Percentiles rank a stretch among this genome's conserved stretches.
phyloP scores from a whole-genome alignment of 345 rosid genomes.

The Citrus trifoliata region DNA sequence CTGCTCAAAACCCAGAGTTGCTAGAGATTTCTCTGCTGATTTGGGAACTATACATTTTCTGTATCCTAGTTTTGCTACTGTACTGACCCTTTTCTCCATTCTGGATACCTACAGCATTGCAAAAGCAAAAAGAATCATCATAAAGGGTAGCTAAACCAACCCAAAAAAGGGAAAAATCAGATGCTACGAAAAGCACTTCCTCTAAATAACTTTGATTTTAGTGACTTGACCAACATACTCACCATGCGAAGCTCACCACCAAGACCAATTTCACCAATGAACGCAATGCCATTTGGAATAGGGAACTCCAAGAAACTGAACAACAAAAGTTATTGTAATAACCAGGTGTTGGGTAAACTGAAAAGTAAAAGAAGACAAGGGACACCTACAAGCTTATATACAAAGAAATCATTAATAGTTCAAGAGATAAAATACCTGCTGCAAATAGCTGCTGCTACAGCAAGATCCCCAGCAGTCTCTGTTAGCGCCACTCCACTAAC shows the following conservation, averaged over 20 bases:
- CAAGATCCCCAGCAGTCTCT: slow-evolving; percentile 95
- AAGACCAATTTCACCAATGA: slow-evolving; percentile 87
- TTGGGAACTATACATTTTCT: slow-evolving; percentile 68
- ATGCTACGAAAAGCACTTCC: background rate
- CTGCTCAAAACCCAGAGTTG: slow-evolving; percentile 29
- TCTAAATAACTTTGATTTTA: background rate
- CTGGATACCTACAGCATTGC: slow-evolving; percentile 55
- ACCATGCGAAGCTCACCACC: slow-evolving; percentile 85
- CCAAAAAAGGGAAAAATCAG: background rate
- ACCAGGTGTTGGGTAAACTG: background rate
- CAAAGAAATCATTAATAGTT: background rate
- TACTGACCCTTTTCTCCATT: slow-evolving; percentile 76
- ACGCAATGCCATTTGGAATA: slow-evolving; percentile 71
- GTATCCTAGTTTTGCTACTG: slow-evolving; percentile 77
- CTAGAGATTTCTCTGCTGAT: slow-evolving; percentile 47
- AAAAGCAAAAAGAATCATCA: background rate
- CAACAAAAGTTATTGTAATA: background rate
- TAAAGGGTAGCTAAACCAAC: background rate
- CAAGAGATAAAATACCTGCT: slow-evolving; percentile 53
- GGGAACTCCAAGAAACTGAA: slow-evolving; percentile 92
- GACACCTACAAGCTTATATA: background rate
- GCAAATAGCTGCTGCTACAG: slow-evolving; percentile 93
- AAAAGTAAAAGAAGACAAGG: background rate
- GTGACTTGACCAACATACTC: slow-evolving; percentile 15
- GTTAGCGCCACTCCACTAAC: slow-evolving; percentile 71